phyloP scores from a whole-genome alignment of 1,139 yeast genomes.

The Kurtzmaniella quercitrusa region DNA sequence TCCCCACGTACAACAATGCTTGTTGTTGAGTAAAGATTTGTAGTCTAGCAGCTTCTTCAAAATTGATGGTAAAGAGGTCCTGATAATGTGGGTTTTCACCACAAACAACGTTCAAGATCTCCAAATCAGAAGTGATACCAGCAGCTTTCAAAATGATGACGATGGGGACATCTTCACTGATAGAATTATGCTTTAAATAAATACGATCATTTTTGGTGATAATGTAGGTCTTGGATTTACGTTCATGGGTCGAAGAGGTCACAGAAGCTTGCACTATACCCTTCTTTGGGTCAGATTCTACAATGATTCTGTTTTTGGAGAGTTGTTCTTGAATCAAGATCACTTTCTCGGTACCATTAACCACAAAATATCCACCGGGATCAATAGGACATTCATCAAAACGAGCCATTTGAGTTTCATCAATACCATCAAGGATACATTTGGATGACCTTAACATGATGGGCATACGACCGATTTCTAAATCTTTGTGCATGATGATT shows the following conservation, averaged over 20 bases:
- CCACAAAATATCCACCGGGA: slow-evolving; percentile 98
- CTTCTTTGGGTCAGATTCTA: slow-evolving; percentile 94
- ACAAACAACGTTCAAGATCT: slow-evolving; percentile 89
- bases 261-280: slow-evolving; percentile 95
- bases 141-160: slow-evolving; percentile 93
- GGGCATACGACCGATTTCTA: slow-evolving; percentile 97
- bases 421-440: slow-evolving; percentile 77
- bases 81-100: slow-evolving; percentile 87
- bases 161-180: slow-evolving; percentile 92
- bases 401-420: slow-evolving; percentile 80
- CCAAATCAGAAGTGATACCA: slow-evolving; percentile 89
- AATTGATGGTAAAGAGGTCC: slow-evolving; percentile 85
- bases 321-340: slow-evolving; percentile 95
- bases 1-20: slow-evolving; percentile 86
- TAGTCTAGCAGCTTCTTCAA: slow-evolving; percentile 87
- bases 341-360: slow-evolving; percentile 97
- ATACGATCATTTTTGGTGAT: slow-evolving; percentile 87
- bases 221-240: slow-evolving; percentile 95
- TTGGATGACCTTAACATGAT: slow-evolving; percentile 91
- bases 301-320: slow-evolving; percentile 94
- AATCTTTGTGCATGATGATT: slow-evolving; percentile 82
- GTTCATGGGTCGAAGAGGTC: slow-evolving; percentile 95
- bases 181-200: slow-evolving; percentile 89
- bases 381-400: slow-evolving; percentile 94
- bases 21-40: slow-evolving; percentile 91